phyloP scores from a whole-genome alignment of 768 basidiomycete species.

The Suillus plorans region DNA sequence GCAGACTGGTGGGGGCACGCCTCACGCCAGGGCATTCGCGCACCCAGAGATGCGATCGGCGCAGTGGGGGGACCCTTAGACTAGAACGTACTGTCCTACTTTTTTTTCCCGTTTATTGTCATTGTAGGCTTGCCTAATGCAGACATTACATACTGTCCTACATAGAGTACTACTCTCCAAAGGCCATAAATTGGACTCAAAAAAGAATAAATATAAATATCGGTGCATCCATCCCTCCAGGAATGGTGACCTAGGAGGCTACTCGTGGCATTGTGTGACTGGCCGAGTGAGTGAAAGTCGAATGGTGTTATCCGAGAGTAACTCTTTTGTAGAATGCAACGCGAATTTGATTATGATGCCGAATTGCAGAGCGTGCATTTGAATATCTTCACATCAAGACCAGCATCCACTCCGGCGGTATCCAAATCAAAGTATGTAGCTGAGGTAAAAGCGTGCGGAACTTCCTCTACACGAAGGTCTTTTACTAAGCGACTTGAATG shows the following conservation, averaged over 20 bases:
- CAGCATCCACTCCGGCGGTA: slow-evolving; percentile 29
- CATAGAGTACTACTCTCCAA: too few species aligned
- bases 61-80: too few species aligned
- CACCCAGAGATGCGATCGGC: too few species aligned
- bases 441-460: slow-evolving; percentile 18
- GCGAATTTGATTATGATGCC: not conserved
- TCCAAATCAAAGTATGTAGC: slow-evolving; percentile 23
- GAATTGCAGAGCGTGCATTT: slow-evolving; percentile 29
- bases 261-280: not conserved
- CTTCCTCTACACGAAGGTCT: slow-evolving; percentile 26
- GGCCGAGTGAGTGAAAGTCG: not conserved
- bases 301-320: not conserved
- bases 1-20: too few species aligned
- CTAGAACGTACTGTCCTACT: too few species aligned
- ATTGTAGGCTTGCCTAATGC: too few species aligned
- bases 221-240: not conserved
- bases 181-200: too few species aligned
- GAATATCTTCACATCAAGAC: slow-evolving; percentile 45
- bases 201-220: too few species aligned
- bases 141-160: too few species aligned
- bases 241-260: not conserved
- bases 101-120: too few species aligned
- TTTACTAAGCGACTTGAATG: slow-evolving; percentile 13
- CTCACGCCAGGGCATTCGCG: too few species aligned
- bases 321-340: not conserved